Evolutionary conservation across 495 filamentous ascomycete species (phyloP).

Genomic region (Chaetomium tenue): DNA sequence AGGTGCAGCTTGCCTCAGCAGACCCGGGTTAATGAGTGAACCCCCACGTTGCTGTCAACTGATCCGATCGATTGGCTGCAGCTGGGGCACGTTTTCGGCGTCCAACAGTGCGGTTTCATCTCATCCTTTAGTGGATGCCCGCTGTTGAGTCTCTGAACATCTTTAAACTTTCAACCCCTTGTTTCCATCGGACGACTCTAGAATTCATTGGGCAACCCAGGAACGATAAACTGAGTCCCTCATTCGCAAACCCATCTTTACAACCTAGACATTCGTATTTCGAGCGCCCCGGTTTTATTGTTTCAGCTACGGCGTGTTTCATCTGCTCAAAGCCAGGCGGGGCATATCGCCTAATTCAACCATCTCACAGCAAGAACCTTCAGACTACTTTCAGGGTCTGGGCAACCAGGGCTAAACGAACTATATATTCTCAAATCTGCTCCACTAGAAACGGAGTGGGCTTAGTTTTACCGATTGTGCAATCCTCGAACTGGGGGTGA

Average conservation of each 20-base stretch:
- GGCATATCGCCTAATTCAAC: no score
- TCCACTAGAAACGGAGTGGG: neutral
- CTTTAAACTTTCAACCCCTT: neutral
- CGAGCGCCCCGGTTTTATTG: no score
- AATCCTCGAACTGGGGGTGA: neutral
- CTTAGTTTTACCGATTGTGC: neutral
- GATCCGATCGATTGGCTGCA: conserved; percentile 7
- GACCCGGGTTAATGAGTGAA: no score
- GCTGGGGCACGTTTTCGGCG: neutral
- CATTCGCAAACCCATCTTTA: neutral
- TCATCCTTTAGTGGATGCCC: neutral
- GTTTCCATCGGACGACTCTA: no score
- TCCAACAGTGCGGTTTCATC: conserved; percentile 2
- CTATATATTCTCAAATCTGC: no score
- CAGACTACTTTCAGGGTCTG: no score
- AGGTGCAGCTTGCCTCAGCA: neutral
- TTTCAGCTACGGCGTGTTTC: no score
- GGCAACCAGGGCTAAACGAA: no score
- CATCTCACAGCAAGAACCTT: no score
- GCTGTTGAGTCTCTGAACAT: neutral
- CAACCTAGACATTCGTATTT: no score
- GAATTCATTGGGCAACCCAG: neutral
- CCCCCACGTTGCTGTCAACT: neutral
- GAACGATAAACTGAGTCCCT: neutral
- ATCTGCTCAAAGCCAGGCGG: no score